Percentiles rank a stretch among this genome's conserved stretches.
Evolutionary conservation across 2,329 filamentous ascomycete species (phyloP).

Genomic region (Sphaerostilbella broomeana): DNA sequence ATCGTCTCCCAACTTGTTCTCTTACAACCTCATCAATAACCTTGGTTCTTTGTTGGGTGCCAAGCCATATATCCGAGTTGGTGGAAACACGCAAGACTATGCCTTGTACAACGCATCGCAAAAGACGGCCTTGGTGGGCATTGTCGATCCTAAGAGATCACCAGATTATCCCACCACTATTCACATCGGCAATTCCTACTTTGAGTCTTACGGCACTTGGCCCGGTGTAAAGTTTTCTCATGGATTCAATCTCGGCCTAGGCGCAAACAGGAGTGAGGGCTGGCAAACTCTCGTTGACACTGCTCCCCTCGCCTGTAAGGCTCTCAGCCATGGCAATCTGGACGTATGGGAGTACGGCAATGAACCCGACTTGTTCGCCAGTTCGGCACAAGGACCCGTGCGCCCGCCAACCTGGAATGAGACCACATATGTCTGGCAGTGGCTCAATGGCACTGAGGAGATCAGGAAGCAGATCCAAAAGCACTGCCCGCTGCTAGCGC

Average conservation of each 20-base stretch:
- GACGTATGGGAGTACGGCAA: constrained; percentile 54
- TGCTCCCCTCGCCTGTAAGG: constrained; percentile 50
- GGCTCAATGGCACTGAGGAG: constrained; percentile 46
- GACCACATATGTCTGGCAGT: constrained; percentile 48
- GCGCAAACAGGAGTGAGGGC: constrained; percentile 43
- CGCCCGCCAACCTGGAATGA: constrained; percentile 49
- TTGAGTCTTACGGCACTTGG: constrained; percentile 56
- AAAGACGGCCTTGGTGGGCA: constrained; percentile 44
- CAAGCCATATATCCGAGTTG: constrained; percentile 56
- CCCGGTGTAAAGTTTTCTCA: constrained; percentile 50
- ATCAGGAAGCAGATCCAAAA: constrained; percentile 40
- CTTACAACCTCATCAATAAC: constrained; percentile 53
- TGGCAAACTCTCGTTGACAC: constrained; percentile 48
- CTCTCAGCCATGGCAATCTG: constrained; percentile 43
- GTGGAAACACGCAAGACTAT: constrained; percentile 63
- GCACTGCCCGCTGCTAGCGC: constrained; percentile 42
- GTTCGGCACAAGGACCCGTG: constrained; percentile 43
- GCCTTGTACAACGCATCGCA: constrained; percentile 52
- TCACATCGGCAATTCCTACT: constrained; percentile 54
- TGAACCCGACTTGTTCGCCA: constrained; percentile 45
- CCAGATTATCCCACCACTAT: constrained; percentile 55
- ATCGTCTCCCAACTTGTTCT: constrained; percentile 52
- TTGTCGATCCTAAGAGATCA: constrained; percentile 42
- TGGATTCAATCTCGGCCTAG: constrained; percentile 54
- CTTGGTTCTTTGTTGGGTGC: constrained; percentile 46